Evolutionary conservation across 2,329 filamentous ascomycete species (phyloP).

Genomic region (Trichophyton schoenleinii): DNA sequence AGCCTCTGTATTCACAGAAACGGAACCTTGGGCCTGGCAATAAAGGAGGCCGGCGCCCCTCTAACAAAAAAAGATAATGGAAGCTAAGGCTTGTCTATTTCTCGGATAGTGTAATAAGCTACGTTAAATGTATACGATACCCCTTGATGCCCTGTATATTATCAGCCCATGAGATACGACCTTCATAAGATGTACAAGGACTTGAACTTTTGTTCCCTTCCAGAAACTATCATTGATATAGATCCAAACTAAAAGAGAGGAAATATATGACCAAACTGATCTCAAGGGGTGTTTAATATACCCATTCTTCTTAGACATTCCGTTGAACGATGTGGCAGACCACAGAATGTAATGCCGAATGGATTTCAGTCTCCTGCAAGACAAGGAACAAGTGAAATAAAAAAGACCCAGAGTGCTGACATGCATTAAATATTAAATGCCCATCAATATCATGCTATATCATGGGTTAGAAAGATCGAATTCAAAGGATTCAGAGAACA

Average conservation of each 20-base stretch:
- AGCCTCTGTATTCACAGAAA: conserved; percentile 51
- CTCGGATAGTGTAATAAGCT: neutral
- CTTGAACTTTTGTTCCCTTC: neutral
- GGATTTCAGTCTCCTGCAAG: neutral
- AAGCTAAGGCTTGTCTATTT: neutral
- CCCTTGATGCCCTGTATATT: neutral
- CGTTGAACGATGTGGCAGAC: conserved; percentile 2
- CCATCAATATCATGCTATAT: neutral
- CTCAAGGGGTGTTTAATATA: neutral
- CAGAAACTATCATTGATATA: neutral
- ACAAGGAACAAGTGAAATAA: neutral
- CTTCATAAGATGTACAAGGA: neutral
- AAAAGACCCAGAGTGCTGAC: neutral
- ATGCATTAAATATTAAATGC: neutral
- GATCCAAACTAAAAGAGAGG: neutral
- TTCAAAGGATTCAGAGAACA: neutral
- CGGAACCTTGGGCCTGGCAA: conserved; percentile 21
- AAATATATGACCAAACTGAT: neutral
- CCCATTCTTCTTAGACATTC: conserved; percentile 1
- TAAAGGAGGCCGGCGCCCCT: conserved; percentile 12
- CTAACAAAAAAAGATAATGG: neutral
- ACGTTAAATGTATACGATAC: neutral
- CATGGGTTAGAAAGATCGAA: neutral
- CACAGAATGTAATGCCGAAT: conserved; percentile 2
- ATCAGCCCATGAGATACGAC: neutral